phyloP scores from a whole-genome alignment of 2,329 filamentous ascomycete species.

The Phyllosticta paracitricarpa region DNA sequence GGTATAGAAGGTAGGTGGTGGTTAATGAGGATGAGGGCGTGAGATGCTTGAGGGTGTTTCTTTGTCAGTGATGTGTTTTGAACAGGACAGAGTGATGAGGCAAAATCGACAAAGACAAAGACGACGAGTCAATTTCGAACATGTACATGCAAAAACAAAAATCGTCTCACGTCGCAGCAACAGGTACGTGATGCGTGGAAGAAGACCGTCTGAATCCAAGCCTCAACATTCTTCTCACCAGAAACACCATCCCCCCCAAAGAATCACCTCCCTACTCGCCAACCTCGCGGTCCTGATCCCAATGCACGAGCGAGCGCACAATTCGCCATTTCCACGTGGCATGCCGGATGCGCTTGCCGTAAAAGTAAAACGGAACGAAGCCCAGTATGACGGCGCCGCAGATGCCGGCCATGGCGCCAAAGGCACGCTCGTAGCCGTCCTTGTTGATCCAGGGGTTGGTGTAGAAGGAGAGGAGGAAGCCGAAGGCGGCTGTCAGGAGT shows the following conservation, averaged over 20 bases:
- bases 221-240: not conserved
- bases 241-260: too few relatives aligned
- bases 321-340: conserved; percentile 41
- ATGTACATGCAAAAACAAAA: too few relatives aligned
- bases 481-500: conserved; percentile 37
- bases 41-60: too few relatives aligned
- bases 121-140: too few relatives aligned
- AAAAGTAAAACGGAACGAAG: conserved; percentile 44
- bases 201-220: too few relatives aligned
- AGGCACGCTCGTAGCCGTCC: conserved; percentile 42
- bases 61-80: too few relatives aligned
- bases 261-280: conserved; percentile 34
- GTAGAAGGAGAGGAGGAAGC: conserved; percentile 51
- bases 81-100: too few relatives aligned
- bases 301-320: conserved; percentile 35
- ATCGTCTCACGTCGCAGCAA: too few relatives aligned
- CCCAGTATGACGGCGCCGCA: conserved; percentile 36
- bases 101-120: too few relatives aligned
- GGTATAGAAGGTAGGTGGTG: too few relatives aligned
- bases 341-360: conserved; percentile 40
- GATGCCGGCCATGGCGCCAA: conserved; percentile 49
- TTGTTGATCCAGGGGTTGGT: conserved; percentile 48
- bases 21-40: too few relatives aligned
- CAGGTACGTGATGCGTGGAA: too few relatives aligned
- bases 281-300: conserved; percentile 45